Evolutionary conservation across 2,329 filamentous ascomycete genomes (phyloP).

Genomic region (Claviceps humidiphila): DNA sequence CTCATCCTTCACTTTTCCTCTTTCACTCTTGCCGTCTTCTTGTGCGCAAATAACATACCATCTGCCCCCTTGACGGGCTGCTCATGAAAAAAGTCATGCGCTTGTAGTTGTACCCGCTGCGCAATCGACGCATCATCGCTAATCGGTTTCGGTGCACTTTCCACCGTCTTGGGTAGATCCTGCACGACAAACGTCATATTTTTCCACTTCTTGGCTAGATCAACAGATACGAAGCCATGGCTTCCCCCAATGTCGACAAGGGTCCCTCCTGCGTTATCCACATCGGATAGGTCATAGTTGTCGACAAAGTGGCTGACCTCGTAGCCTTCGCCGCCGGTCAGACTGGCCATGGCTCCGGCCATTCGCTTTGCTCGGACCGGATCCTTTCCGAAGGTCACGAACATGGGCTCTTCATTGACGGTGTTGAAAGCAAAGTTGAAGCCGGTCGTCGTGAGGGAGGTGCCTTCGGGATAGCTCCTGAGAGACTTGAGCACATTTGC

Average conservation of each 20-base stretch:
- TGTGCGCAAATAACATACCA: conserved; percentile 19
- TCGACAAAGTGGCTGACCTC: conserved; percentile 38
- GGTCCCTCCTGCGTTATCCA: conserved; percentile 31
- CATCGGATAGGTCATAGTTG: conserved; percentile 37
- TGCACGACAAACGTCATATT: conserved; percentile 43
- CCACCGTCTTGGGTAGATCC: conserved; percentile 36
- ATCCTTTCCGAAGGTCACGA: conserved; percentile 36
- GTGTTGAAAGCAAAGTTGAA: conserved; percentile 39
- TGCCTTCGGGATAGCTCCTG: conserved; percentile 31
- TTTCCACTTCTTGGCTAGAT: conserved; percentile 35
- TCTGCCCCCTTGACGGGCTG: conserved; percentile 41
- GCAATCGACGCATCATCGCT: conserved; percentile 25
- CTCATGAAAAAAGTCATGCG: conserved; percentile 45
- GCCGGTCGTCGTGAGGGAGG: conserved; percentile 32
- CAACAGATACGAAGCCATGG: conserved; percentile 43
- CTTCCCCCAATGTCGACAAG: conserved; percentile 48
- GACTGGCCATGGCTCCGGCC: conserved; percentile 39
- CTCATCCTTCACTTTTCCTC: neutral
- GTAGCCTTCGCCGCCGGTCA: conserved; percentile 43
- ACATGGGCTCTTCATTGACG: conserved; percentile 38
- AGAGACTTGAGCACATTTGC: conserved; percentile 33
- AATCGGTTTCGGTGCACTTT: conserved; percentile 30
- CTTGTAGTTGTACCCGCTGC: conserved; percentile 27
- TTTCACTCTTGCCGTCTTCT: neutral
- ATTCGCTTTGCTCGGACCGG: conserved; percentile 35